phyloP scores from a whole-genome alignment of 139 green algal genomes.

The Picochlorum sp. region DNA sequence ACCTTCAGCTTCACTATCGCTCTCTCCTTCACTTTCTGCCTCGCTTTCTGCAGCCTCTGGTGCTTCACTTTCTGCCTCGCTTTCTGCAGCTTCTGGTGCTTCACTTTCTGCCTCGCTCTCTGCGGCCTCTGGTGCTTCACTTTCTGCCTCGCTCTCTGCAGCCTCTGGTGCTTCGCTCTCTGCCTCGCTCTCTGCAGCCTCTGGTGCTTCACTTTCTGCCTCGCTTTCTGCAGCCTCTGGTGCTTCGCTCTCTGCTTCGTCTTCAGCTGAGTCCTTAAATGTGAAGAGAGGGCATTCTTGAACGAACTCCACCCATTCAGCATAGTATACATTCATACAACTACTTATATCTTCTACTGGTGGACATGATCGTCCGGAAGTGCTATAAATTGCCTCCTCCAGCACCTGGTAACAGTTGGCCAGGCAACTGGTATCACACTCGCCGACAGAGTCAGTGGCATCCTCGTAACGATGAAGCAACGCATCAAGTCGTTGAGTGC shows the following conservation, averaged over 20 bases:
- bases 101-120: neutral
- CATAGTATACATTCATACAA: constrained; percentile 10
- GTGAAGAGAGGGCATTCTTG: constrained; percentile 15
- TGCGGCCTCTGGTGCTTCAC: neutral
- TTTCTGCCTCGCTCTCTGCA: neutral
- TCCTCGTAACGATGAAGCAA: neutral
- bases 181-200: neutral
- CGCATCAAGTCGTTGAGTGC: neutral
- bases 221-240: neutral
- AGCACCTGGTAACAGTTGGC: constrained; percentile 8
- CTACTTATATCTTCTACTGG: constrained; percentile 5
- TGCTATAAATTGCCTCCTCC: constrained; percentile 5
- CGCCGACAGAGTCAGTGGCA: neutral
- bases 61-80: neutral
- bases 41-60: neutral
- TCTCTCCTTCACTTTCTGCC: neutral
- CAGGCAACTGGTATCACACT: constrained; percentile 14
- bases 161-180: neutral
- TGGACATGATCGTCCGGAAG: constrained; percentile 6
- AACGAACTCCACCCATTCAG: constrained; percentile 11
- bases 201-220: neutral
- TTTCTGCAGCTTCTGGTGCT: neutral
- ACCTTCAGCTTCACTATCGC: neutral
- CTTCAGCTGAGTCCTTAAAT: neutral
- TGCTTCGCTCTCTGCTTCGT: neutral